Conservation (phyloP, 2,329 filamentous ascomycete species). For the Didymellaceae sp. region DNA sequence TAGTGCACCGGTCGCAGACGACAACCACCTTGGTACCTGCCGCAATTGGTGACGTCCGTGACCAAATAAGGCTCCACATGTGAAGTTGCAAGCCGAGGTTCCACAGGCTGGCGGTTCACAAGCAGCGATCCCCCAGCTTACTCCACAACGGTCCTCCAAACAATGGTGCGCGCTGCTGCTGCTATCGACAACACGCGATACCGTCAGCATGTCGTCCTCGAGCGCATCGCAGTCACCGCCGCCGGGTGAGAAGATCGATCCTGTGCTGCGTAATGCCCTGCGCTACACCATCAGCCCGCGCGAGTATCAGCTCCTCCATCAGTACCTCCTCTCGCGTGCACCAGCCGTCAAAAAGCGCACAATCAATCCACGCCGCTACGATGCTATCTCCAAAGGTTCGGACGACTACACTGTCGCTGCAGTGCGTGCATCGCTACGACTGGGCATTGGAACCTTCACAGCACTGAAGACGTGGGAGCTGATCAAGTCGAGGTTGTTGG, state of each 20-base stretch:
- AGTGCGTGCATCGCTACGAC: conserved; percentile 54
- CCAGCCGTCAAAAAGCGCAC: conserved; percentile 63
- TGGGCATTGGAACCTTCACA: conserved; percentile 52
- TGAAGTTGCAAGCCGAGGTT: conserved; percentile 17
- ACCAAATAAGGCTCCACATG: conserved; percentile 6
- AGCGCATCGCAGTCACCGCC: conserved; percentile 36
- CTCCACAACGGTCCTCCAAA: conserved; percentile 23
- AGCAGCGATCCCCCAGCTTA: conserved; percentile 22
- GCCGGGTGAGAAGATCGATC: conserved; percentile 59
- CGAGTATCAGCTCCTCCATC: conserved; percentile 85
- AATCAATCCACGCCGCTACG: conserved; percentile 58
- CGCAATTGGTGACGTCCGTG: conserved; percentile 8
- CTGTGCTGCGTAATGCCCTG: conserved; percentile 81
- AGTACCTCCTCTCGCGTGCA: conserved; percentile 79
- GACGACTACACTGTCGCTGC: conserved; percentile 58
- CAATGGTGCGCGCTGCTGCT: conserved; percentile 23
- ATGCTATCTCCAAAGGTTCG: conserved; percentile 56
- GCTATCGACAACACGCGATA: conserved; percentile 14
- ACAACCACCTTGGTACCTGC: not conserved
- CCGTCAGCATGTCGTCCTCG: conserved; percentile 44
- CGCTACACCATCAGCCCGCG: conserved; percentile 83
- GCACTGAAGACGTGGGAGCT: conserved; percentile 57
- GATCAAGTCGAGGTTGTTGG: conserved; percentile 46
- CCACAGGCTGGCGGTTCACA: not conserved
- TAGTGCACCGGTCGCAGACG: not conserved